Evolutionary conservation across 108 stramenopile species (phyloP).

Genomic region (Pseudonitzschia pungens): DNA sequence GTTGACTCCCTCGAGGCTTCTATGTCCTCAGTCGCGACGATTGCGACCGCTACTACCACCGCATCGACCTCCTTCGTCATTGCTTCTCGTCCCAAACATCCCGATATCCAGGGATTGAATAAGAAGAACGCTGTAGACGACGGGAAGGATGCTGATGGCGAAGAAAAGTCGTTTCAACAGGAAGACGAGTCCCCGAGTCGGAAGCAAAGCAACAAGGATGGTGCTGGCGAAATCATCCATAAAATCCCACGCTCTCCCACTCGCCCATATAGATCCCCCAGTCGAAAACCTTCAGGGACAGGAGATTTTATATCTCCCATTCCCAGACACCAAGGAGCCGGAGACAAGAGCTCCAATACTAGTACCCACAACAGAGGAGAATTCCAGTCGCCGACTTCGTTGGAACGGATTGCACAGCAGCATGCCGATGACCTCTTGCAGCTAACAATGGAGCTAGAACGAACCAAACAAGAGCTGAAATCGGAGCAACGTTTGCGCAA

Average conservation of each 20-base stretch:
- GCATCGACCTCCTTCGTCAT: constrained; percentile 5
- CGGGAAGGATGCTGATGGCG: neutral
- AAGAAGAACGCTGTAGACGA: neutral
- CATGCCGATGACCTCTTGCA: constrained; percentile 78
- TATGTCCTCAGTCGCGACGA: neutral
- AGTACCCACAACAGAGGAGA: neutral
- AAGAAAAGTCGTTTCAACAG: neutral
- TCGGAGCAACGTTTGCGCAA: constrained; percentile 48
- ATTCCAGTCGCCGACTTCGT: constrained; percentile 24
- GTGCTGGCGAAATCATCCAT: neutral
- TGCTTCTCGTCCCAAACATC: constrained; percentile 12
- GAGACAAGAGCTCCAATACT: constrained; percentile 1
- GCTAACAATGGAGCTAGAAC: constrained; percentile 72
- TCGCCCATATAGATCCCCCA: neutral
- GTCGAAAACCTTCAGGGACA: neutral
- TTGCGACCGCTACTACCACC: neutral
- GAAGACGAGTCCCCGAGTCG: neutral
- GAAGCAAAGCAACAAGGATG: neutral
- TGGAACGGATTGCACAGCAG: constrained; percentile 51
- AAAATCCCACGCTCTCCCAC: neutral
- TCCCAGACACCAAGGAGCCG: neutral
- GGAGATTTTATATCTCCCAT: no score
- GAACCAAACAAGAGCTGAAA: constrained; percentile 54
- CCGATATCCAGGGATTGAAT: neutral
- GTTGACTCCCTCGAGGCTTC: constrained; percentile 14